Percentiles rank a stretch among this genome's conserved stretches.
Evolutionary conservation across 1,139 yeast genomes (phyloP).

Genomic region (Oligophagozyma castellii): DNA sequence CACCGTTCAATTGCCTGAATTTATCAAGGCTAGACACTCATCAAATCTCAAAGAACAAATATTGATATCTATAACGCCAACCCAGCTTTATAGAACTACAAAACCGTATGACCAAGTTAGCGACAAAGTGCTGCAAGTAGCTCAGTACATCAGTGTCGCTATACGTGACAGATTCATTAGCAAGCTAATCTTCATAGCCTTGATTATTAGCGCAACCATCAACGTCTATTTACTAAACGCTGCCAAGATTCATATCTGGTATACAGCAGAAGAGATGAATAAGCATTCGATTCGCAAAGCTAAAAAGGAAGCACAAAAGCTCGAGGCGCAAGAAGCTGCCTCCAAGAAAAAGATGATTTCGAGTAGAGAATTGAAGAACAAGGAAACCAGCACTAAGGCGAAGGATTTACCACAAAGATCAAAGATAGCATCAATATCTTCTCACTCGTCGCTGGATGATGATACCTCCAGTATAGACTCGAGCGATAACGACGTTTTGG

Average conservation of each 20-base stretch:
- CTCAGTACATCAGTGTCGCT: slow-evolving; percentile 53
- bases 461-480: slow-evolving; percentile 25
- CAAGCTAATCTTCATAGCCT: slow-evolving; percentile 59
- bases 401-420: background rate
- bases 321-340: background rate
- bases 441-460: slow-evolving; percentile 21
- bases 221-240: slow-evolving; percentile 77
- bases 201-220: slow-evolving; percentile 63
- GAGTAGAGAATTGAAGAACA: slow-evolving; percentile 1
- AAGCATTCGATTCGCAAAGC: slow-evolving; percentile 10
- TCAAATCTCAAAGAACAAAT: slow-evolving; percentile 22
- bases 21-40: slow-evolving; percentile 10
- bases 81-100: slow-evolving; percentile 56
- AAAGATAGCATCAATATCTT: background rate
- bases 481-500: slow-evolving; percentile 39
- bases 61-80: slow-evolving; percentile 53
- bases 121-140: slow-evolving; percentile 40
- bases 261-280: slow-evolving; percentile 18
- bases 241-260: slow-evolving; percentile 40
- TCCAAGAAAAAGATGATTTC: slow-evolving; percentile 3
- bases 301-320: background rate
- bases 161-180: slow-evolving; percentile 73
- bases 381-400: background rate
- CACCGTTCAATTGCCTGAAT: slow-evolving; percentile 13
- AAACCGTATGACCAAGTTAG: slow-evolving; percentile 53